Percentiles rank a stretch among this genome's conserved stretches.
These are phyloP conservation scores for Warburgia ugandensis DNA, from an alignment of 164 flowering plant genomes.

Conservation along the genomic window DNA sequence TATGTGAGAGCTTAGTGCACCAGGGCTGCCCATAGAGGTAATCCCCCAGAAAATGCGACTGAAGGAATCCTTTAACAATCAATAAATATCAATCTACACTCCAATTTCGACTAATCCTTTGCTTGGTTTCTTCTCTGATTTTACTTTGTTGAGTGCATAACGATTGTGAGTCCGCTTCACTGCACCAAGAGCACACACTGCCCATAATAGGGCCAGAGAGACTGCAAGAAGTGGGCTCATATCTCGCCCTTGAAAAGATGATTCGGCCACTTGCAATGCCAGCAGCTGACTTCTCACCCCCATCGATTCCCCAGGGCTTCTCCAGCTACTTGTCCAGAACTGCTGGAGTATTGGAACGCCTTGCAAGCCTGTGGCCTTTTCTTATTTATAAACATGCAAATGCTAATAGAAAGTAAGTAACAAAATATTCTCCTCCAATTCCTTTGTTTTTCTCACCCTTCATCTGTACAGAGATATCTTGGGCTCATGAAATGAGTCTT, in stretches of 20 bases:
- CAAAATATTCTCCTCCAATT: background rate
- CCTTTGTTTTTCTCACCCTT: background rate
- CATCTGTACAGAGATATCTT: too few relatives aligned
- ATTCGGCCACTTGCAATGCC: constrained; percentile 96
- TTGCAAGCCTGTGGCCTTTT: constrained; percentile 91
- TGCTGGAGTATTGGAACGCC: constrained; percentile 82
- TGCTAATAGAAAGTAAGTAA: constrained; percentile 35
- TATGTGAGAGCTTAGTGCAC: too few relatives aligned
- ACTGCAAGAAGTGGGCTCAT: constrained; percentile 88
- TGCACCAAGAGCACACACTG: constrained; percentile 90
- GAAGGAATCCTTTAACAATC: too few relatives aligned
- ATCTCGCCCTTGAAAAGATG: constrained; percentile 79
- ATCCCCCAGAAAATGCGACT: too few relatives aligned
- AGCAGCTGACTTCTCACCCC: constrained; percentile 95
- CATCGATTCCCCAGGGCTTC: constrained; percentile 72
- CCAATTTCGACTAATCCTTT: too few relatives aligned
- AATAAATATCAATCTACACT: too few relatives aligned
- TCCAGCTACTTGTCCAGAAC: constrained; percentile 93
- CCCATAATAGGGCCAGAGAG: constrained; percentile 99
- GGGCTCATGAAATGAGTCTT: too few relatives aligned
- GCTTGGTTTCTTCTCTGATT: background rate
- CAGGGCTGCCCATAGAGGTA: too few relatives aligned
- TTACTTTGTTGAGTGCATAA: constrained; percentile 27
- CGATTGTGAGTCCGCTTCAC: constrained; percentile 58
- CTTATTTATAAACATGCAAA: constrained; percentile 63